Conservation (phyloP, 768 basidiomycete genomes). For the Tylopilus rubrobrunneus region DNA sequence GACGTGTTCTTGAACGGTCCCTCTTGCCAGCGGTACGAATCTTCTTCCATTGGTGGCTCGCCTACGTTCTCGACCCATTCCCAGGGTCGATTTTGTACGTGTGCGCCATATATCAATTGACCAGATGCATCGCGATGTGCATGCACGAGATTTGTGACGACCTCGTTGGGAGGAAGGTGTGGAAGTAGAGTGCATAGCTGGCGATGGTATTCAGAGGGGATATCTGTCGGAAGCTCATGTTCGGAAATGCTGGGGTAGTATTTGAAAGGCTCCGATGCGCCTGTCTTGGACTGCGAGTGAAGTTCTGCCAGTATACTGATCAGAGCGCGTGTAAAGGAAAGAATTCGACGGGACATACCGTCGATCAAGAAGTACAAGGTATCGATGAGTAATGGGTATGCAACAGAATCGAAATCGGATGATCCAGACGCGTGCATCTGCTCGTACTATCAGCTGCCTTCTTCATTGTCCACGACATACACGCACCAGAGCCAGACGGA, state of each 20-base stretch:
- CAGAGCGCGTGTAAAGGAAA: background rate
- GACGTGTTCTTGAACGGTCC: slow-evolving; percentile 60
- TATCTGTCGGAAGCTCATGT: slow-evolving; percentile 49
- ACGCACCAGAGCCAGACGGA: slow-evolving; percentile 52
- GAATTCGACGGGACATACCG: slow-evolving; percentile 40
- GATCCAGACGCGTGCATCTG: slow-evolving; percentile 56
- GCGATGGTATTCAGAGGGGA: slow-evolving; percentile 52
- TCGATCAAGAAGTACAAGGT: slow-evolving; percentile 72
- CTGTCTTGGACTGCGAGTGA: slow-evolving; percentile 52
- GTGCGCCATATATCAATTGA: slow-evolving; percentile 41
- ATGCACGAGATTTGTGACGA: slow-evolving; percentile 56
- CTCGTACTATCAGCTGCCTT: slow-evolving; percentile 1
- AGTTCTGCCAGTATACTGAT: slow-evolving; percentile 45
- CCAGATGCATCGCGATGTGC: slow-evolving; percentile 56
- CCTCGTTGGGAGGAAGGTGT: slow-evolving; percentile 44
- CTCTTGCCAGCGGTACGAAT: slow-evolving; percentile 38
- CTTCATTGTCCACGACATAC: slow-evolving; percentile 1
- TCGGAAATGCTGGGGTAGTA: slow-evolving; percentile 54
- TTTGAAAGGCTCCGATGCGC: slow-evolving; percentile 54
- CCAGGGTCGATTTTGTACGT: slow-evolving; percentile 76
- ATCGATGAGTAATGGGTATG: slow-evolving; percentile 67
- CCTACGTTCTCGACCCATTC: slow-evolving; percentile 83
- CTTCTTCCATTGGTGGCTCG: slow-evolving; percentile 37
- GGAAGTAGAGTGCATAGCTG: slow-evolving; percentile 60
- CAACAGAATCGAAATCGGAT: slow-evolving; percentile 45